A percentile compares a stretch with the other conserved stretches of the same genome.
phyloP scores from a whole-genome alignment of 164 flowering plant species.

The Nymphaea colorata region DNA sequence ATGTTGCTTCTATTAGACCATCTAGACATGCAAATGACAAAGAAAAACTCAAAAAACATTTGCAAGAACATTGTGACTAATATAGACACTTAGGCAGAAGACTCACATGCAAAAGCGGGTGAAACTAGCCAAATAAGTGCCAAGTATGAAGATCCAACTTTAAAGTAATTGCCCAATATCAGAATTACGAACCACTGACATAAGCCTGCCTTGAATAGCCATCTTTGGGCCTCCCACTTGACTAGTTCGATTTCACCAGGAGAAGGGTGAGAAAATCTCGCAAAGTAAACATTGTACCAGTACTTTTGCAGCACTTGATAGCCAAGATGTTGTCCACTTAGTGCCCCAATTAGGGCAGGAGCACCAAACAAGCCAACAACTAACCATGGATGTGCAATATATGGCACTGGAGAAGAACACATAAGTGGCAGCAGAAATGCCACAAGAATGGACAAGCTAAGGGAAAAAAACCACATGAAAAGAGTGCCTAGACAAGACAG shows the following conservation, averaged over 20 bases:
- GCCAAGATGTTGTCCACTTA: slow-evolving; percentile 47
- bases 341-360: slow-evolving; percentile 82
- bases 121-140: slow-evolving; percentile 83
- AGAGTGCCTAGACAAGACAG: slow-evolving; percentile 56
- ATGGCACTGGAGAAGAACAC: slow-evolving; percentile 67
- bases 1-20: slow-evolving; percentile 93
- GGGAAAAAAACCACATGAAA: slow-evolving; percentile 66
- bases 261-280: slow-evolving; percentile 13
- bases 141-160: slow-evolving; percentile 71
- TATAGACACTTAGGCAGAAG: neutral
- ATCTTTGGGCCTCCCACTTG: slow-evolving; percentile 86
- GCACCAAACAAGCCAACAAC: slow-evolving; percentile 73
- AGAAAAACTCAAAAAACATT: no score
- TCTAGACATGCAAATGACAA: slow-evolving; percentile 32
- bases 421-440: slow-evolving; percentile 58
- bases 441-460: slow-evolving; percentile 46
- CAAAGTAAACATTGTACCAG: slow-evolving; percentile 27
- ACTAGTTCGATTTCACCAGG: slow-evolving; percentile 27
- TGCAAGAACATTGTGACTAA: neutral
- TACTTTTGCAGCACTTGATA: slow-evolving; percentile 42
- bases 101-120: slow-evolving; percentile 93
- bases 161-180: slow-evolving; percentile 49
- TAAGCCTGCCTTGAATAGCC: slow-evolving; percentile 83
- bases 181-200: slow-evolving; percentile 77
- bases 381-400: slow-evolving; percentile 72